Evolutionary conservation across 1,284 basidiomycete genomes (phyloP), one percentile per base, ranked within the genome.

Genomic region (Caloboletus inedulis): DNA sequence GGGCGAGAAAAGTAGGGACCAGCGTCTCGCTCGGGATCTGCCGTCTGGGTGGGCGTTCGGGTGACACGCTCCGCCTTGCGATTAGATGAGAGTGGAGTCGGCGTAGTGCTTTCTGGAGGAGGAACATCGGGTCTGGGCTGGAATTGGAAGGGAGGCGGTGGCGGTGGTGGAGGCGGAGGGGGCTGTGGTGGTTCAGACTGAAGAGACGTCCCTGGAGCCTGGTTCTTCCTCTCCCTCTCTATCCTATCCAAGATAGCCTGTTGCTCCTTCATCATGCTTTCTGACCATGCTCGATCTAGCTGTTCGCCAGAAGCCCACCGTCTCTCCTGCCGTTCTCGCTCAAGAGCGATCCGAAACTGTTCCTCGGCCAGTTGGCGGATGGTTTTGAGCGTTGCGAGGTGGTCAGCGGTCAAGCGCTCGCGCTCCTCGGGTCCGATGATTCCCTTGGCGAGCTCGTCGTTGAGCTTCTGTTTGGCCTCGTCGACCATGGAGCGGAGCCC

Each of bases 401-500:
- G 77, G 23, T 77, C 73, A 3, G 62, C 47, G 39, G 66, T 59
- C 33, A 79, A 59, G 13, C 56, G 59, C 4, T 74, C 64, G 14
- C 71, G 68, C 27, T 66, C 58, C 14, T 61, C 55, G 2, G 62
- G 56, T 49, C 58, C 61, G 57, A 70, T 53, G 50, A 63, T 54
- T 2, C 57, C 66, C 51, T 65, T 69, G 33, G 57, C 63, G 27
- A 82, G 67, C 51, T 73, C 67, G 9, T 59, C 60, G 10, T 74
- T 66, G 47, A 73, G 65, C 21, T 72, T 74, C 49, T 72, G 69
- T 62, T 75, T 76, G 5, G 80, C 78, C 43, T 78, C 74, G 43
- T 75, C 68, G 41, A 79, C 71, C 74, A 80, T 76, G 43, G 69
- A 62, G 46, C 67, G 61, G 43, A 82, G 63, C 3, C 67, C 69